A percentile compares a stretch with the other conserved stretches of the same genome.
Conservation (phyloP, 192 early-diverging fungal species). For the Spizellomyces sp. region DNA sequence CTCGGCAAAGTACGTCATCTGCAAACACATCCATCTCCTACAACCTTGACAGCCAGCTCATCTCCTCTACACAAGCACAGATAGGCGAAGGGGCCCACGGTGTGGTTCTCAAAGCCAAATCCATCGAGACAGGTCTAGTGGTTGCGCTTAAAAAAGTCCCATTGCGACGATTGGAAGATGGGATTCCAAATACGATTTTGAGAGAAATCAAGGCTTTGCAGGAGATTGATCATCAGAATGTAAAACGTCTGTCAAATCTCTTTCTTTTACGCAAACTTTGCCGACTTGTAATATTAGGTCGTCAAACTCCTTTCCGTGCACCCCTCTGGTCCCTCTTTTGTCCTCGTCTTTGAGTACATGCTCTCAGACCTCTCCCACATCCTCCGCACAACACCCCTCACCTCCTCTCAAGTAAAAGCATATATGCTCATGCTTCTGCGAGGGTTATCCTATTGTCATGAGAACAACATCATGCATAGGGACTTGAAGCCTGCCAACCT, state of each 20-base stretch:
- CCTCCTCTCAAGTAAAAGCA: constrained; percentile 56
- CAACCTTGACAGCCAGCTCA: no score
- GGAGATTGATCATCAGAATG: constrained; percentile 55
- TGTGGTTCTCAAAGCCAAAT: constrained; percentile 54
- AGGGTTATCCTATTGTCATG: constrained; percentile 61
- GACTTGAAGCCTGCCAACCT: constrained; percentile 61
- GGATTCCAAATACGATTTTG: constrained; percentile 58
- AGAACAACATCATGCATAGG: constrained; percentile 62
- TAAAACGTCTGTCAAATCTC: constrained; percentile 8
- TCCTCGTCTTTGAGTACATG: constrained; percentile 61
- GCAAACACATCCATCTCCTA: no score
- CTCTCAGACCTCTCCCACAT: constrained; percentile 54
- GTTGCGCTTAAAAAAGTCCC: constrained; percentile 62
- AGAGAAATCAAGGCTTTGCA: constrained; percentile 64
- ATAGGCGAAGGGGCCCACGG: constrained; percentile 63
- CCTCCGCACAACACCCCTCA: constrained; percentile 50
- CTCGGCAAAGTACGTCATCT: background rate
- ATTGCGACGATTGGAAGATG: constrained; percentile 49
- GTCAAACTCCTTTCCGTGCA: constrained; percentile 55
- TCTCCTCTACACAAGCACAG: constrained; percentile 5
- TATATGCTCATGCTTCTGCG: constrained; percentile 64
- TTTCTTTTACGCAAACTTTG: constrained; percentile 12
- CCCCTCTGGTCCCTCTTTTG: constrained; percentile 50
- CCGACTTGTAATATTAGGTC: constrained; percentile 24
- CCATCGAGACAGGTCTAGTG: constrained; percentile 49